These are phyloP conservation scores for Euryodendron excelsum DNA, from an alignment of 148 eudicot species.

Conservation along the genomic window DNA sequence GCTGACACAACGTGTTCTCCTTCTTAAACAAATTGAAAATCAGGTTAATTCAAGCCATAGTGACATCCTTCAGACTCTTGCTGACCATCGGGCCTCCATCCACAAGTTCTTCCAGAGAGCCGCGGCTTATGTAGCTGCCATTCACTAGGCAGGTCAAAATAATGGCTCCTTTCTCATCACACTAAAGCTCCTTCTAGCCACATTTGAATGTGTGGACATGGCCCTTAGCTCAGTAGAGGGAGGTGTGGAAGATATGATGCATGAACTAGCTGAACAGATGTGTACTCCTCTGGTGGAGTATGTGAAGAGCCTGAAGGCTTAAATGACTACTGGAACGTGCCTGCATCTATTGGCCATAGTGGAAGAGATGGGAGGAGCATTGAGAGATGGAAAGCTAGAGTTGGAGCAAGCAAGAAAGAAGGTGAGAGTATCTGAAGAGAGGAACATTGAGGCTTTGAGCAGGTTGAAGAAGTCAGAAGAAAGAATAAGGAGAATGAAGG, in stretches of 20 bases:
- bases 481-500: slow-evolving; percentile 21
- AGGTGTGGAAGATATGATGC: too few species aligned
- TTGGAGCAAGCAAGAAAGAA: too few species aligned
- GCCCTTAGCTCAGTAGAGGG: slow-evolving; percentile 35
- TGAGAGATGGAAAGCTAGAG: too few species aligned
- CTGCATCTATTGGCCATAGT: slow-evolving; percentile 18
- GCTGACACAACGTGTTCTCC: slow-evolving; percentile 26
- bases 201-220: slow-evolving; percentile 21
- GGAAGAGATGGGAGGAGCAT: too few species aligned
- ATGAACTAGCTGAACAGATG: too few species aligned
- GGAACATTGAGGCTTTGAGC: slow-evolving; percentile 31
- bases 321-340: slow-evolving; percentile 32
- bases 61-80: too few species aligned
- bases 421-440: too few species aligned
- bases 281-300: slow-evolving; percentile 40
- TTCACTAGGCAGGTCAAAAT: slow-evolving; percentile 23
- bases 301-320: slow-evolving; percentile 34
- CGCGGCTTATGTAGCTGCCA: slow-evolving; percentile 20
- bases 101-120: slow-evolving; percentile 26
- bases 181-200: slow-evolving; percentile 27
- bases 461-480: slow-evolving; percentile 37
- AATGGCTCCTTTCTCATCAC: too few species aligned
- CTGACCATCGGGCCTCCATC: slow-evolving; percentile 24
- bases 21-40: slow-evolving; percentile 36
- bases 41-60: slow-evolving; percentile 40